Percentiles rank a stretch among this genome's conserved stretches.
phyloP scores from a whole-genome alignment of 202 grass and related monocot species.

The Schoenoplectus tabernaemontani region DNA sequence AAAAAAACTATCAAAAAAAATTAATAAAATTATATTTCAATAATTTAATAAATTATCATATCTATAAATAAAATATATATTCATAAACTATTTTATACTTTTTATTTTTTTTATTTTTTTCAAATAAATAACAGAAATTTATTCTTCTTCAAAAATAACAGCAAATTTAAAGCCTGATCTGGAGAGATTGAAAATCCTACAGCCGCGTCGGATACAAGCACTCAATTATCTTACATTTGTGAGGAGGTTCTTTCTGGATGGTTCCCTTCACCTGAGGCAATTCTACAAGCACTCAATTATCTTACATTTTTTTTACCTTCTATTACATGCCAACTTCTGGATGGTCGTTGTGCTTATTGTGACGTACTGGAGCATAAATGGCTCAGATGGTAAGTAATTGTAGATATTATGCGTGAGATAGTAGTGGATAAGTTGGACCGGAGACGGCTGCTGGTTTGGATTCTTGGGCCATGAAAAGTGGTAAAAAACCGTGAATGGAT shows the following conservation, averaged over 20 bases:
- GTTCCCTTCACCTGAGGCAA: background rate
- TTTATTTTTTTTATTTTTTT: no score
- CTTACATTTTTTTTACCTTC: background rate
- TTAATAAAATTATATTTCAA: no score
- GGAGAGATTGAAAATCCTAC: background rate
- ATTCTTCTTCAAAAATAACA: no score
- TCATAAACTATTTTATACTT: no score
- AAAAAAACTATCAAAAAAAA: no score
- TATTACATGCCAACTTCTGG: background rate
- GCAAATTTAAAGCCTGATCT: no score
- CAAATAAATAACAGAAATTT: no score
- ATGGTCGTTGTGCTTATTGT: background rate
- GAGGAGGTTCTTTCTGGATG: constrained; percentile 32
- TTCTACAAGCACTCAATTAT: background rate
- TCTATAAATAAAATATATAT: no score
- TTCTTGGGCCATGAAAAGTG: constrained; percentile 4
- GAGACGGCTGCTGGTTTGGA: constrained; percentile 29
- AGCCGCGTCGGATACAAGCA: no score
- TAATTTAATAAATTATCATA: no score
- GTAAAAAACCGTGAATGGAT: constrained; percentile 15
- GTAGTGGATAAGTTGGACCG: background rate
- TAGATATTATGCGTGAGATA: background rate
- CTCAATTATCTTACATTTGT: no score
- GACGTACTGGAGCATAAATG: background rate
- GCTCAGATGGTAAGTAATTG: background rate